phyloP scores from a whole-genome alignment of 305 asterid genomes.

The Fraxinus paxiana region DNA sequence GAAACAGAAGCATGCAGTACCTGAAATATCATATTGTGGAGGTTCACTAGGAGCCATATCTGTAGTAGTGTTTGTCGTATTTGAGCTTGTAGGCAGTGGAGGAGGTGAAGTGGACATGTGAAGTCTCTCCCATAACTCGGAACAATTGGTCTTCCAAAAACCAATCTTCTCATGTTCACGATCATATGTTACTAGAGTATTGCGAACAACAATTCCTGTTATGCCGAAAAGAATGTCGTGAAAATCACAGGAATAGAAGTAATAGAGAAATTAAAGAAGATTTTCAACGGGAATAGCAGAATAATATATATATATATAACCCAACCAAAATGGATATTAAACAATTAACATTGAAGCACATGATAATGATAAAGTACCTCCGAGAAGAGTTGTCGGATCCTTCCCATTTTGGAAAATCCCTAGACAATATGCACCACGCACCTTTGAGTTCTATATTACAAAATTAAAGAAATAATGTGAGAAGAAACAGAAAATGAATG shows the following conservation, averaged over 20 bases:
- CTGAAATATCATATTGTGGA: constrained; percentile 39
- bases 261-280: background rate
- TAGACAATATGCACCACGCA: constrained; percentile 89
- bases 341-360: constrained; percentile 19
- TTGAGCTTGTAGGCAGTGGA: constrained; percentile 41
- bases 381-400: constrained; percentile 90
- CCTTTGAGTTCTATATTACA: constrained; percentile 68
- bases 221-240: constrained; percentile 11
- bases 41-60: constrained; percentile 54
- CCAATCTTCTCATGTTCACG: constrained; percentile 86
- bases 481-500: constrained; percentile 3
- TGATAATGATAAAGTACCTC: constrained; percentile 50
- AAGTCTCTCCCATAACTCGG: constrained; percentile 85
- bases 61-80: constrained; percentile 37
- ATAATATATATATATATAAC: background rate
- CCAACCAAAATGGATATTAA: constrained; percentile 9
- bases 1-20: constrained; percentile 31
- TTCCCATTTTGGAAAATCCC: constrained; percentile 93
- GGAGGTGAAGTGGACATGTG: constrained; percentile 48
- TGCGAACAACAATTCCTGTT: constrained; percentile 84
- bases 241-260: background rate
- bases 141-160: constrained; percentile 95
- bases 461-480: constrained; percentile 3
- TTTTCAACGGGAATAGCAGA: background rate
- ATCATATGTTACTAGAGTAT: constrained; percentile 90